Evolutionary conservation across 2,329 filamentous ascomycete species (phyloP).

Genomic region (Blastomyces parvus): DNA sequence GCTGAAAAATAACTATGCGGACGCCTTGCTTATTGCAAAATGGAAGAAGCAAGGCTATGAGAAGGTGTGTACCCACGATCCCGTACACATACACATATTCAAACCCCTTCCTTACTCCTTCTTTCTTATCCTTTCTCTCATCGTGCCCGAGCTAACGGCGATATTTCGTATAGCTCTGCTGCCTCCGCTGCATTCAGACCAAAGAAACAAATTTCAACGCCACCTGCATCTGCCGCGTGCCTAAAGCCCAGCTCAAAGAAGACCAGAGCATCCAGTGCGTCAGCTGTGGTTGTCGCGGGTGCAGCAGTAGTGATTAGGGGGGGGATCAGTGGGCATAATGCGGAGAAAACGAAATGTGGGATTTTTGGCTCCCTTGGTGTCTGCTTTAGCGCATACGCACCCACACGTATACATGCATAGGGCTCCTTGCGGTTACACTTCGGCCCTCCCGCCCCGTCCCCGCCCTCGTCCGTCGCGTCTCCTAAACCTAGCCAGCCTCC

Average conservation of each 20-base stretch:
- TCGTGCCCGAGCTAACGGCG: not conserved
- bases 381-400: too few species aligned
- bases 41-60: conserved; percentile 99
- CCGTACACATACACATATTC: too few species aligned
- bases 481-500: not conserved
- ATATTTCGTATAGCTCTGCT: conserved; percentile 59
- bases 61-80: conserved; percentile 54
- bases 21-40: conserved; percentile 92
- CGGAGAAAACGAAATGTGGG: not conserved
- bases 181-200: conserved; percentile 92
- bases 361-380: too few species aligned
- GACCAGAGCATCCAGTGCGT: conserved; percentile 87
- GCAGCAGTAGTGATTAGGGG: conserved; percentile 69
- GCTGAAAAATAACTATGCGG: conserved; percentile 92
- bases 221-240: conserved; percentile 94
- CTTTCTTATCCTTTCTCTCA: not conserved
- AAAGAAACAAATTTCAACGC: conserved; percentile 99
- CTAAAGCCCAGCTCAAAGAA: conserved; percentile 79
- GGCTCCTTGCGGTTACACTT: too few species aligned
- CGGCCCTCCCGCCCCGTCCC: too few species aligned
- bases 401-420: not conserved
- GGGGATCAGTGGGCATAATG: not conserved
- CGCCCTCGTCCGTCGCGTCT: not conserved
- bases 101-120: not conserved
- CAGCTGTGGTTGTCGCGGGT: conserved; percentile 87